Percentiles rank a stretch among this genome's conserved stretches.
These are phyloP conservation scores for Haematococcus lacustris DNA, from an alignment of 139 green algal species.

Conservation along the genomic window DNA sequence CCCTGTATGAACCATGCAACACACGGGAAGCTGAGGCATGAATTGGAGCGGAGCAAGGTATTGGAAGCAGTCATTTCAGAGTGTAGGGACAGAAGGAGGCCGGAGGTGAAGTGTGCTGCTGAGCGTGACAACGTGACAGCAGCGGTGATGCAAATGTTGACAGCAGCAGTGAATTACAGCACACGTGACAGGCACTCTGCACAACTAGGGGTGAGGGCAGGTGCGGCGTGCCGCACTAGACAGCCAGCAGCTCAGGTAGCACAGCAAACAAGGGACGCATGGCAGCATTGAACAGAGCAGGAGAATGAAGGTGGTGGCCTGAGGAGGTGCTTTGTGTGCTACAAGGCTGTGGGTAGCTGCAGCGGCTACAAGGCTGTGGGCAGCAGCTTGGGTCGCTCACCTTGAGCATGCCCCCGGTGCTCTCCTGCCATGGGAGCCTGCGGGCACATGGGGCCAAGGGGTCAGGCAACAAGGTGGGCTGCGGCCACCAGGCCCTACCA, in stretches of 20 bases:
- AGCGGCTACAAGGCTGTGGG: neutral
- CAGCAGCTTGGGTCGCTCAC: neutral
- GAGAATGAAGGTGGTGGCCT: neutral
- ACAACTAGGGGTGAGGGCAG: too few species aligned
- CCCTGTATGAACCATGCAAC: neutral
- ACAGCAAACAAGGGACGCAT: neutral
- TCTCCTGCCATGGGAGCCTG: neutral
- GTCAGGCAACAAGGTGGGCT: neutral
- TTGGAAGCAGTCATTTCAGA: neutral
- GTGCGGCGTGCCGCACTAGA: neutral
- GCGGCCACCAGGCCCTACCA: neutral
- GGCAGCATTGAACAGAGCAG: neutral
- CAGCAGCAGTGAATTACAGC: neutral
- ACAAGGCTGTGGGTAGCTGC: neutral
- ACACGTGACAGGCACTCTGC: neutral
- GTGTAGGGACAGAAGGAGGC: neutral
- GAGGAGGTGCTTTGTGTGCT: neutral
- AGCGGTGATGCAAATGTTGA: too few species aligned
- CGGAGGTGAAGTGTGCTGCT: too few species aligned
- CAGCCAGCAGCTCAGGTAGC: neutral
- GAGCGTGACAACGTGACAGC: too few species aligned
- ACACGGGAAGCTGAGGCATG: too few species aligned
- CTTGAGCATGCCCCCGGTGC: neutral
- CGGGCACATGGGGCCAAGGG: neutral
- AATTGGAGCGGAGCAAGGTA: neutral